Evolutionary conservation across 176 grass and related monocot species (phyloP).

Genomic region (Oryza meyeriana): DNA sequence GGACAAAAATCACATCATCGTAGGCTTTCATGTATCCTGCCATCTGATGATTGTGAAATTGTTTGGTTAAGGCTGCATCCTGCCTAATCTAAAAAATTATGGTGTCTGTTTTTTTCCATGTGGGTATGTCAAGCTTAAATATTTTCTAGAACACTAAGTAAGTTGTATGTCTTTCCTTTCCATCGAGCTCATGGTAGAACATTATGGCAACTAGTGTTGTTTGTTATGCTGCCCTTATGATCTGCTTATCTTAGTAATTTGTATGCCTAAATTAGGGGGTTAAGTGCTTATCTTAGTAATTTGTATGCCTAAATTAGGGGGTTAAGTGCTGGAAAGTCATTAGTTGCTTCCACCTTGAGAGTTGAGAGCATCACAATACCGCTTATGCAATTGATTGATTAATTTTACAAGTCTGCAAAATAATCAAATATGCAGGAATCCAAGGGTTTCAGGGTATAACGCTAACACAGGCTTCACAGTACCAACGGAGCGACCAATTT

Average conservation of each 20-base stretch:
- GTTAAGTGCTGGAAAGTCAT: not conserved
- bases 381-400: not conserved
- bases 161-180: not conserved
- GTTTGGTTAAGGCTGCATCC: not conserved
- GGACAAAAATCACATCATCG: not conserved
- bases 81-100: not conserved
- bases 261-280: not conserved
- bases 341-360: slow-evolving; percentile 1
- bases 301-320: not conserved
- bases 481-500: slow-evolving; percentile 54
- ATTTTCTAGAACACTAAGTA: not conserved
- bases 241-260: not conserved
- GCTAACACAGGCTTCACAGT: slow-evolving; percentile 40
- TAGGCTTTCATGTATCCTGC: not conserved
- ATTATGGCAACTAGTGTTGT: not conserved
- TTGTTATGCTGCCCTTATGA: not conserved
- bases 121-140: slow-evolving; percentile 5
- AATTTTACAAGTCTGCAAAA: not conserved
- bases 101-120: not conserved
- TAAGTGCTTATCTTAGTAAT: not conserved
- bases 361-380: not conserved
- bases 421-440: slow-evolving; percentile 44
- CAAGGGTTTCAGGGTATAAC: slow-evolving; percentile 43
- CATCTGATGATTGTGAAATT: not conserved
- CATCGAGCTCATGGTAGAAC: not conserved